Conservation (phyloP, 2,329 filamentous ascomycete genomes). For the Cercospora zeina region DNA sequence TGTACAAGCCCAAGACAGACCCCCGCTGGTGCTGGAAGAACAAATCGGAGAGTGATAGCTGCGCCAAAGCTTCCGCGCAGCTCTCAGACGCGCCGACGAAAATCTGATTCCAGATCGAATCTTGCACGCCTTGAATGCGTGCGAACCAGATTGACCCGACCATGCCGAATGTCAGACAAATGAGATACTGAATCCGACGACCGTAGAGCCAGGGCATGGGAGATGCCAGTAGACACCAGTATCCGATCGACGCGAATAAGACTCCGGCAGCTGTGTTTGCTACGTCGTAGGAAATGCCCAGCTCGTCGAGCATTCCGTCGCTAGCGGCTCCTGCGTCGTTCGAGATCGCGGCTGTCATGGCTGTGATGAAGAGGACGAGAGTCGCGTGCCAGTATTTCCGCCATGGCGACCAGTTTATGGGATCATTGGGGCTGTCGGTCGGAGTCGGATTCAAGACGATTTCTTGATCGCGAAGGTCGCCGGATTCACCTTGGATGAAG, state of each 20-base stretch:
- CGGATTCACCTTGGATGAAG: conserved; percentile 24
- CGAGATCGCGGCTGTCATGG: conserved; percentile 57
- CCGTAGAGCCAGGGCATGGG: conserved; percentile 58
- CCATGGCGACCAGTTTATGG: conserved; percentile 37
- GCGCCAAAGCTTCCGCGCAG: conserved; percentile 58
- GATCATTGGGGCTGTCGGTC: conserved; percentile 41
- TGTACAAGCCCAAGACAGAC: conserved; percentile 56
- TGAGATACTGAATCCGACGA: conserved; percentile 56
- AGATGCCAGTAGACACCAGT: conserved; percentile 56
- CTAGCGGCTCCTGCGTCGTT: conserved; percentile 58
- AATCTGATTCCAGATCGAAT: conserved; percentile 58
- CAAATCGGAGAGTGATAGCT: conserved; percentile 59
- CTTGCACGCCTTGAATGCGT: conserved; percentile 45
- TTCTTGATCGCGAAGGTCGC: conserved; percentile 40
- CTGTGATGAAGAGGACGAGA: conserved; percentile 57
- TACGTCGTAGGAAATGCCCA: conserved; percentile 54
- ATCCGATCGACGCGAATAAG: conserved; percentile 58
- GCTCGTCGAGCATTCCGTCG: conserved; percentile 52
- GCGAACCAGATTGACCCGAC: conserved; percentile 59
- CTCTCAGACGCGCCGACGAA: conserved; percentile 60
- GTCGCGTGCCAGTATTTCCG: conserved; percentile 43
- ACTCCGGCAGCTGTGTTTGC: conserved; percentile 61
- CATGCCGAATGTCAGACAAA: conserved; percentile 53
- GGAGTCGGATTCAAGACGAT: conserved; percentile 57
- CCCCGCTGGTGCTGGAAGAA: conserved; percentile 61